Base-by-base conservation (phyloP, 768 basidiomycete genomes). In the Mycena floridula region DNA sequence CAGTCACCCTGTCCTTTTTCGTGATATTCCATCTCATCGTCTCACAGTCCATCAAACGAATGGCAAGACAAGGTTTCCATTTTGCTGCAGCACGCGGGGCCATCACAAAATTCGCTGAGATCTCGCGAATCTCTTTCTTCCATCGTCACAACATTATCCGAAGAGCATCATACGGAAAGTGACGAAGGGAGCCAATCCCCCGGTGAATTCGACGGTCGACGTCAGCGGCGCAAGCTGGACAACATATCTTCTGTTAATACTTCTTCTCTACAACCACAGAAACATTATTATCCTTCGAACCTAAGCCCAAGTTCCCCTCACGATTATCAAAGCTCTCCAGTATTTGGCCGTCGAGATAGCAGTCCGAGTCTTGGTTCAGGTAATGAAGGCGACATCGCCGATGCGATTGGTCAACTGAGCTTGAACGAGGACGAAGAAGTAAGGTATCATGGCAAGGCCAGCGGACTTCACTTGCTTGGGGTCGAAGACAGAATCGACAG, bases 381-480 rank as follows among this genome's bases (percentile, higher is more conserved):
- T 22, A 54, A 63, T 27, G 72, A 73, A 37, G 70, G 69, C 35
- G 71, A 74, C 43, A 59, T 85, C 3, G 71, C 76, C 25, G 80
- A 82, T 46, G 89, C 88, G 23, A 75, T 92, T 4, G 91, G 91
- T 2, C 89, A 93, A 63, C 68, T 94, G 47, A 88, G 85, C 50
- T 55, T 94, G 53, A 91, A 94, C 54, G 91, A 94, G 65, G 86
- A 92, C 43, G 76, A 80, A 45, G 81, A 93, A 59, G 80, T 94
- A 11, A 69, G 91, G 27, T 93, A 84, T 60, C 91, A 94, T 55
- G 89, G 90, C 23, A 88, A 89, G 61, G 84, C 78, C 4, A 88
- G 85, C 47, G 89, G 89, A 2, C 61, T 92, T 50, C 81, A 92
- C 60, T 68, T 92, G 45, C 62, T 91, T 32, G 79, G 79, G 13